These are phyloP conservation scores for Candida multigemmis DNA, from an alignment of 805 yeast genomes.

Conservation along the genomic window DNA sequence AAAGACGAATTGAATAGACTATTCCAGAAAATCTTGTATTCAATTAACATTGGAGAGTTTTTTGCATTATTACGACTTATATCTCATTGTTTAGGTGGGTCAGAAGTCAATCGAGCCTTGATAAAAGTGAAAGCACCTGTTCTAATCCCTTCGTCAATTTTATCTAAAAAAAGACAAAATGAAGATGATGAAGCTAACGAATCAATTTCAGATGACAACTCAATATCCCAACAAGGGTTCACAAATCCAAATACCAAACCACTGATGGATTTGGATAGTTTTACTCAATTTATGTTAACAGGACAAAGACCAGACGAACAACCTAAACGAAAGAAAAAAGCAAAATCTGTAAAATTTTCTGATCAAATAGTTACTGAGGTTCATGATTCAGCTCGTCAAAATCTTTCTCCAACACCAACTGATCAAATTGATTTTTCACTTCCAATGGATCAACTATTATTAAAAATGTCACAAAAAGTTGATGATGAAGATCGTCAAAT, in stretches of 20 bases:
- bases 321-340: conserved; percentile 25
- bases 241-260: conserved; percentile 15
- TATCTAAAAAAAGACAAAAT: conserved; percentile 48
- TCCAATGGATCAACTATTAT: conserved; percentile 70
- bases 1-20: conserved; percentile 44
- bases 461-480: conserved; percentile 23
- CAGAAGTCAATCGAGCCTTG: conserved; percentile 43
- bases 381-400: conserved; percentile 14
- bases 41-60: conserved; percentile 82
- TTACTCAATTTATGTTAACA: conserved; percentile 74
- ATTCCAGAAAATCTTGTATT: conserved; percentile 40
- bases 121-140: conserved; percentile 52
- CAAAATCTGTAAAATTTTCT: conserved; percentile 64
- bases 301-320: conserved; percentile 58
- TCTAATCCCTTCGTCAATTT: conserved; percentile 74
- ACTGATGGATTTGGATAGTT: conserved; percentile 73
- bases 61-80: conserved; percentile 78
- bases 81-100: conserved; percentile 56
- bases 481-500: conserved; percentile 65
- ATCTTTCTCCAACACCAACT: conserved; percentile 12
- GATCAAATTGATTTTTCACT: conserved; percentile 46
- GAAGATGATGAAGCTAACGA: conserved; percentile 22
- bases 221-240: background rate
- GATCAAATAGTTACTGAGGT: conserved; percentile 50
- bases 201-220: no score